Base-by-base conservation (phyloP, 768 basidiomycete genomes). In the Boletus sp. region DNA sequence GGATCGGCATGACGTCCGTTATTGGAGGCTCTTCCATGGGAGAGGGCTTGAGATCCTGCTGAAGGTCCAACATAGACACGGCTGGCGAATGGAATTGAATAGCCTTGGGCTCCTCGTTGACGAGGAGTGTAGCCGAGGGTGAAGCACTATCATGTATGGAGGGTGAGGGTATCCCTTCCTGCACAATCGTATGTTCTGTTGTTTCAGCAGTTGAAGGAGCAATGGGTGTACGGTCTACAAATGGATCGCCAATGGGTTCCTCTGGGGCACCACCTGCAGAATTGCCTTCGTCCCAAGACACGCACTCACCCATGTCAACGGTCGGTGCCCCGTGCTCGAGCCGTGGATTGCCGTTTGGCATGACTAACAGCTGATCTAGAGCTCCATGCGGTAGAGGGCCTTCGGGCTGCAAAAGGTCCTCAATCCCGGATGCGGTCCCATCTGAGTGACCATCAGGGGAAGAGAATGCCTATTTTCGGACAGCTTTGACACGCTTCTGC, bases 401-500 rank as follows among this genome's bases (percentile, higher is more conserved):
- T 42, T 47, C 52, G 9, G 20, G 35, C 8, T 9, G 51, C 12
- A 17, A 5, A 37, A 10, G 35, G 17, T 45, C 49, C 30, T 61
- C 47, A 30, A 35, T 32, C 29, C 9, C 32, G n/a, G 54, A 33
- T 35, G 24, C 5, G 18, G 33, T 24, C 17, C 5, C 45, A 28
- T 58, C 49, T 1, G 20, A 5, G 40, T 33, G 33, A 10, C 36
- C 60, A 39, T 55, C 48, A 2, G 48, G 50, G 5, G 32, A 24
- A 2, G 30, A 44, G 3, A 54, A 47, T 7, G 45, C 57, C 4
- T 28, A 18, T 18, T 35, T 59, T 42, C 53, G 64, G 20, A 66
- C 47, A 12, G 60, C 64, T 14, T 72, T 67, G 47, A 89, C 41
- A 37, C 86, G 73, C 60, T 76, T 77, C 54, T 75, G 76, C 17